These are phyloP conservation scores for Omphalea diandra DNA, from an alignment of 441 rosid genomes.

Conservation along the genomic window DNA sequence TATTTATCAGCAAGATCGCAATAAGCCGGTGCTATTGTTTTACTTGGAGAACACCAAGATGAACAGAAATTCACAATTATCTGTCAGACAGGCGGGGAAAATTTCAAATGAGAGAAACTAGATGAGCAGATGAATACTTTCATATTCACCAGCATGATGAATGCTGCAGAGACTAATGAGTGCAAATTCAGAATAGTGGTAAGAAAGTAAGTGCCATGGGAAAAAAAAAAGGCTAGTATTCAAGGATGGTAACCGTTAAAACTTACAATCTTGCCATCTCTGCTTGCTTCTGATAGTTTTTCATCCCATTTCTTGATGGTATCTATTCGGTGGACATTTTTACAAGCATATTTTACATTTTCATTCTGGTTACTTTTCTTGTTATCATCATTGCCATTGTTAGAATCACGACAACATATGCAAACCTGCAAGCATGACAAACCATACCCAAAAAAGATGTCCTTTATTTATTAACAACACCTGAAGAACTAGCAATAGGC, in stretches of 20 bases:
- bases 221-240: too few relatives aligned
- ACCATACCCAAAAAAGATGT: too few relatives aligned
- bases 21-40: not conserved
- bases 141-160: too few relatives aligned
- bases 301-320: conserved; percentile 10
- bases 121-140: too few relatives aligned
- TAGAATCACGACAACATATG: not conserved
- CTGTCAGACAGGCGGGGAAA: not conserved
- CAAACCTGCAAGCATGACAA: conserved; percentile 4
- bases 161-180: too few relatives aligned
- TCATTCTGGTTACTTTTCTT: not conserved
- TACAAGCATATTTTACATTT: not conserved
- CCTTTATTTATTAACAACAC: not conserved
- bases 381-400: not conserved
- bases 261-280: conserved; percentile 3
- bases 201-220: too few relatives aligned
- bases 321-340: not conserved
- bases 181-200: too few relatives aligned
- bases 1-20: conserved; percentile 7
- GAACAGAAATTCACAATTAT: conserved; percentile 5
- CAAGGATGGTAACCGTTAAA: too few relatives aligned
- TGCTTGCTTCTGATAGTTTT: conserved; percentile 6
- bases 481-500: too few relatives aligned
- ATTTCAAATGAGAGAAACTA: too few relatives aligned
- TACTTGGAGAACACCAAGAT: conserved; percentile 13